Conservation (phyloP, 805 yeast species). For the Brettanomyces bruxellensis region DNA sequence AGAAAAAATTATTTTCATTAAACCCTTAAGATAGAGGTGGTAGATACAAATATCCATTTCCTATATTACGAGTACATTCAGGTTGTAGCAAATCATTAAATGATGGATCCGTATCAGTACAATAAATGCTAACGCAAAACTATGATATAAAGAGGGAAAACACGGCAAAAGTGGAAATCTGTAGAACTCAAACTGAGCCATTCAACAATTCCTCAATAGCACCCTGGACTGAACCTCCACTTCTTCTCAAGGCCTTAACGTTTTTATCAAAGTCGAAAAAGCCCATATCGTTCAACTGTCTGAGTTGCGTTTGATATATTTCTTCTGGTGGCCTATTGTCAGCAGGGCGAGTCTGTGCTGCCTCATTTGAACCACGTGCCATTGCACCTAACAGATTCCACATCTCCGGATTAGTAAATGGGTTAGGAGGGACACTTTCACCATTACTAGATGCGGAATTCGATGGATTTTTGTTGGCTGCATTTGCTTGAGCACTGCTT, state of each 20-base stretch:
- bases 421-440: constrained; percentile 23
- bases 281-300: constrained; percentile 76
- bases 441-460: constrained; percentile 11
- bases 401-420: constrained; percentile 39
- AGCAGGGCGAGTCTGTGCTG: constrained; percentile 40
- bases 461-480: constrained; percentile 14
- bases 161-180: not conserved
- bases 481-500: constrained; percentile 18
- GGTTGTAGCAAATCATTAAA: no score
- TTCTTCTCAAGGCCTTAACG: constrained; percentile 83
- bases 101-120: no score
- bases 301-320: constrained; percentile 59
- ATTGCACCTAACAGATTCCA: constrained; percentile 46
- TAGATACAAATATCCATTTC: no score
- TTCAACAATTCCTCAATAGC: constrained; percentile 82
- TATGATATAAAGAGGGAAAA: not conserved
- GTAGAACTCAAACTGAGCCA: constrained; percentile 34
- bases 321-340: constrained; percentile 77
- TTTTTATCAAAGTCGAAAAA: constrained; percentile 89
- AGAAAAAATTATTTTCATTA: no score
- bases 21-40: no score
- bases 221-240: constrained; percentile 96
- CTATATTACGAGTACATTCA: no score
- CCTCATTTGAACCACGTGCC: constrained; percentile 45
- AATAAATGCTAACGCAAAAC: no score